Conservation (phyloP, 768 basidiomycete genomes). For the Termitomyces heimii region DNA sequence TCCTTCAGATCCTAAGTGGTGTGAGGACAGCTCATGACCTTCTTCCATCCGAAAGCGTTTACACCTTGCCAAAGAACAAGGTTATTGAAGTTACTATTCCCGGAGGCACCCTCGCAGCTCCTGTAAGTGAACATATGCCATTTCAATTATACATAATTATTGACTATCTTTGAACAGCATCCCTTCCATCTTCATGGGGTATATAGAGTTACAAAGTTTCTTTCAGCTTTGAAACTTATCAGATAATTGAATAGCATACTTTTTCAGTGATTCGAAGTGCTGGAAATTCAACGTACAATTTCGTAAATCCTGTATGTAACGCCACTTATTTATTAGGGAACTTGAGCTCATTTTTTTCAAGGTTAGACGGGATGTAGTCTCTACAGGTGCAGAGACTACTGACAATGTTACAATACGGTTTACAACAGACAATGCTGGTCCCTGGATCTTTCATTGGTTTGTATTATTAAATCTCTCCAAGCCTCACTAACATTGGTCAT, state of each 20-base stretch:
- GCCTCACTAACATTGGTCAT: too few relatives aligned
- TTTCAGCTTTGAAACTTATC: neutral
- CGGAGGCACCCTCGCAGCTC: constrained; percentile 28
- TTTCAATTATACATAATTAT: neutral
- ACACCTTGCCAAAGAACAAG: constrained; percentile 37
- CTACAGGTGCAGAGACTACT: constrained; percentile 19
- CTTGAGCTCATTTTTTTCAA: too few relatives aligned
- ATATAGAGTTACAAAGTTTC: neutral
- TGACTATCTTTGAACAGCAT: constrained; percentile 1
- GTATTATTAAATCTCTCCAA: too few relatives aligned
- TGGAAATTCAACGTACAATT: constrained; percentile 25
- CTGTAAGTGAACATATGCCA: too few relatives aligned
- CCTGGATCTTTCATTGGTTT: constrained; percentile 46
- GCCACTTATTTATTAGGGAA: too few relatives aligned
- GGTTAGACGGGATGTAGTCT: constrained; percentile 27
- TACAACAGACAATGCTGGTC: constrained; percentile 44
- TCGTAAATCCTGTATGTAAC: neutral
- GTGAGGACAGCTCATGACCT: constrained; percentile 38
- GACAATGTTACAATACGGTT: constrained; percentile 44
- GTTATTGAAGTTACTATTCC: constrained; percentile 39
- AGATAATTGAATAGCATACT: constrained; percentile 20
- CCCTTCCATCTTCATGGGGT: constrained; percentile 1
- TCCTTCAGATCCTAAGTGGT: constrained; percentile 56
- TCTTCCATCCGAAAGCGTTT: constrained; percentile 41
- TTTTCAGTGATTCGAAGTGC: constrained; percentile 34